Percentiles rank a stretch among this genome's conserved stretches.
These are phyloP conservation scores for Phyllosticta ampelicida DNA, from an alignment of 2,329 filamentous ascomycete genomes.

Conservation along the genomic window DNA sequence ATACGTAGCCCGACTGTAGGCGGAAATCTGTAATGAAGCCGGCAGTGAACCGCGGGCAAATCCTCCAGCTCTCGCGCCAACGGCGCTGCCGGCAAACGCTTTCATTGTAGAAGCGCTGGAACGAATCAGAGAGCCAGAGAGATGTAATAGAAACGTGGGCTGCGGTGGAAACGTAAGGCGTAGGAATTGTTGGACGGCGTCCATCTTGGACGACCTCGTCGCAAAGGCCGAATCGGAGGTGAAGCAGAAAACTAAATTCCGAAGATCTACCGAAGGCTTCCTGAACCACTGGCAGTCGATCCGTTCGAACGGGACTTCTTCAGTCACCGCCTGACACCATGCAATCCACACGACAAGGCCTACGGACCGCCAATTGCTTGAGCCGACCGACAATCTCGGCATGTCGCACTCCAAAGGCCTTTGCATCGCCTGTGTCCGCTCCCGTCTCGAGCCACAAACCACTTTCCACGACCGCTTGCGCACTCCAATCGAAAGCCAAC, in stretches of 20 bases:
- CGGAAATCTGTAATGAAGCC: slow-evolving; percentile 26
- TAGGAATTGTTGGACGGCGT: background rate
- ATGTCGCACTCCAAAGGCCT: background rate
- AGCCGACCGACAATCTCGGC: background rate
- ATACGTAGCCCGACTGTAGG: slow-evolving; percentile 36
- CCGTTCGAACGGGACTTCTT: background rate
- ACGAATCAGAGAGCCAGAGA: background rate
- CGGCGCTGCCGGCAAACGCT: slow-evolving; percentile 28
- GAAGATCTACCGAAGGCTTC: background rate
- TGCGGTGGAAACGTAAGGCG: background rate
- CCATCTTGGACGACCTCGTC: background rate
- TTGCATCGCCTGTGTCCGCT: background rate
- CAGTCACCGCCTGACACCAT: background rate
- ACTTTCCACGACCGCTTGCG: background rate
- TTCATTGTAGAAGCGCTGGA: slow-evolving; percentile 32
- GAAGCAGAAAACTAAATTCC: background rate
- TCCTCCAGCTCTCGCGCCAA: slow-evolving; percentile 31
- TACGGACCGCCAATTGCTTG: background rate
- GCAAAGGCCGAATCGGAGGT: background rate
- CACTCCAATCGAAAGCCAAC: background rate
- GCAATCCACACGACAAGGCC: background rate
- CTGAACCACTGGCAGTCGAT: background rate
- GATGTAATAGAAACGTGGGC: background rate
- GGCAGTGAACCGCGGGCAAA: slow-evolving; percentile 23
- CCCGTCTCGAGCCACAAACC: background rate